phyloP scores from a whole-genome alignment of 331 rosid genomes.

The Malus hybrid region DNA sequence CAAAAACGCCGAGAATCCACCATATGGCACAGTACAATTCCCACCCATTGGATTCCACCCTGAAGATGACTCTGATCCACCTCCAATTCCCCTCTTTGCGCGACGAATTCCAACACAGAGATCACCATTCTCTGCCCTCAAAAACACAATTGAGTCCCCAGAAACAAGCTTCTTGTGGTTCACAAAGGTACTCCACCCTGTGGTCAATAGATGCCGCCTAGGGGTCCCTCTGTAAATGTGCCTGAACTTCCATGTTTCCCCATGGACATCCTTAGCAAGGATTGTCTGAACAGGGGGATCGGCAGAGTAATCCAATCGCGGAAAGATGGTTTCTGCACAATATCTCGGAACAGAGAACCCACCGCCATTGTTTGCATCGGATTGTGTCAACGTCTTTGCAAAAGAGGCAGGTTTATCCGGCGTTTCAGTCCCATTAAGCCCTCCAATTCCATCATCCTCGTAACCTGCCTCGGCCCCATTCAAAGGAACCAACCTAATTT shows the following conservation, averaged over 20 bases:
- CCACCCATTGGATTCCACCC: conserved; percentile 80
- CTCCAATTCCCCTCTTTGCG: conserved; percentile 68
- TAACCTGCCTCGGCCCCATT: conserved; percentile 18
- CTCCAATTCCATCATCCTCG: conserved; percentile 34
- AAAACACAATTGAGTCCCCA: conserved; percentile 79
- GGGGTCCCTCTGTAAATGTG: conserved; percentile 96
- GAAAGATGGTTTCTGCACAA: conserved; percentile 86
- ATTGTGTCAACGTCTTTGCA: conserved; percentile 82
- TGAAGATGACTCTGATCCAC: conserved; percentile 50
- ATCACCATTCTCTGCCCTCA: conserved; percentile 77
- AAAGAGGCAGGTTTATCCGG: conserved; percentile 69
- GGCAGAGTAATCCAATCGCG: conserved; percentile 61
- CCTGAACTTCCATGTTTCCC: conserved; percentile 81
- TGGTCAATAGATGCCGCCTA: conserved; percentile 83
- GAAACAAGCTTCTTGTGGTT: conserved; percentile 89
- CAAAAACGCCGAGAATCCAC: conserved; percentile 45
- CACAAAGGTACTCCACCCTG: conserved; percentile 96
- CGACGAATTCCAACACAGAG: conserved; percentile 82
- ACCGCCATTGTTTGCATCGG: conserved; percentile 95
- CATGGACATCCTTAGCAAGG: conserved; percentile 88
- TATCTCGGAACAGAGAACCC: conserved; percentile 91
- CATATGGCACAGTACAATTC: conserved; percentile 47
- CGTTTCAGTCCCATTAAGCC: conserved; percentile 40
- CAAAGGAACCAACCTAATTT: conserved; percentile 52
- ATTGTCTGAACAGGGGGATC: conserved; percentile 78